Percentiles rank a stretch among this genome's conserved stretches.
Conservation (phyloP, 495 filamentous ascomycete genomes). For the Penicillium subrubescens region DNA sequence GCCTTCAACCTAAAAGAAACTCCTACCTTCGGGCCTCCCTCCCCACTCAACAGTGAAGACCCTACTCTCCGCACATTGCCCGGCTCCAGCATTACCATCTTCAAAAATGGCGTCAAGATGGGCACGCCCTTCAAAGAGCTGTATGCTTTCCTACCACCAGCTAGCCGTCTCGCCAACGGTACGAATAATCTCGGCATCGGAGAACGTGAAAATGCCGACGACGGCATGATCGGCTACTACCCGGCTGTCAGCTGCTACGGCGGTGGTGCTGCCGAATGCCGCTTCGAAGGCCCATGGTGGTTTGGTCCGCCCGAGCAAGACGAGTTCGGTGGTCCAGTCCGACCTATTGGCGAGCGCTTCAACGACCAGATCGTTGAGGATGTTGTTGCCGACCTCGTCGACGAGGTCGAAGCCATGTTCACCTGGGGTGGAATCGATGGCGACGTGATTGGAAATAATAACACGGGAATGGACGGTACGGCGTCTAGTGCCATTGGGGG, state of each 20-base stretch:
- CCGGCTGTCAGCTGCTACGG: slow-evolving; percentile 90
- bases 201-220: slow-evolving; percentile 80
- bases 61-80: slow-evolving; percentile 81
- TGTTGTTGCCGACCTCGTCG: slow-evolving; percentile 85
- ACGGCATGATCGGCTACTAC: slow-evolving; percentile 93
- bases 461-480: slow-evolving; percentile 28
- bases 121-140: slow-evolving; percentile 89
- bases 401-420: slow-evolving; percentile 74
- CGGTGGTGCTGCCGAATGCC: slow-evolving; percentile 86
- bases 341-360: slow-evolving; percentile 76
- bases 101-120: slow-evolving; percentile 86
- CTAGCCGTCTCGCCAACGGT: slow-evolving; percentile 62
- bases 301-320: slow-evolving; percentile 63
- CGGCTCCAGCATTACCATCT: slow-evolving; percentile 80
- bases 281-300: slow-evolving; percentile 92
- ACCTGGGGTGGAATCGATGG: slow-evolving; percentile 49
- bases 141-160: slow-evolving; percentile 88
- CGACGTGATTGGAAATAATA: slow-evolving; percentile 37
- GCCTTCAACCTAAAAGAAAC: slow-evolving; percentile 53
- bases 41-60: slow-evolving; percentile 64
- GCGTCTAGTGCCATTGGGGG: slow-evolving; percentile 38
- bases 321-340: slow-evolving; percentile 44
- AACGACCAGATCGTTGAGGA: slow-evolving; percentile 96
- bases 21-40: slow-evolving; percentile 55
- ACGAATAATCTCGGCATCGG: slow-evolving; percentile 70